phyloP scores from a whole-genome alignment of 176 grass and related monocot species.

The Areca catechu region DNA sequence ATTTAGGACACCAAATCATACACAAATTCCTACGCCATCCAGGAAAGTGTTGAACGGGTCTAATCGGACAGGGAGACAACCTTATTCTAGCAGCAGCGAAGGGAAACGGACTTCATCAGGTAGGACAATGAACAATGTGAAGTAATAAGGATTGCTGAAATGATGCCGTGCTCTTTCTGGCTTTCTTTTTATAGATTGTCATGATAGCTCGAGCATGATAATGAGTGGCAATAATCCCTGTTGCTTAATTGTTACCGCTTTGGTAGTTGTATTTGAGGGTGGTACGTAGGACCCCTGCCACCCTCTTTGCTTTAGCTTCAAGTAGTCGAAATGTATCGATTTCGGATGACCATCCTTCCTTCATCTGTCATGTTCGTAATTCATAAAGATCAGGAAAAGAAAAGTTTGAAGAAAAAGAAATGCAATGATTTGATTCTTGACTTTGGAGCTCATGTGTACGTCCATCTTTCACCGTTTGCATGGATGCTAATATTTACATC shows the following conservation, averaged over 20 bases:
- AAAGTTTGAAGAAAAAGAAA: slow-evolving; percentile 33
- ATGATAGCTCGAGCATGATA: slow-evolving; percentile 44
- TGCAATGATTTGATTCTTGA: too few species aligned
- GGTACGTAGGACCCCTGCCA: neutral
- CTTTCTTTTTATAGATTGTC: slow-evolving; percentile 41
- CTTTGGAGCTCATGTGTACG: too few species aligned
- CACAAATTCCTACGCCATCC: slow-evolving; percentile 60
- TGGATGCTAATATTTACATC: too few species aligned
- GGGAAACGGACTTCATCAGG: slow-evolving; percentile 66
- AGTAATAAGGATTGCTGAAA: slow-evolving; percentile 39
- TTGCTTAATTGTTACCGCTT: slow-evolving; percentile 58
- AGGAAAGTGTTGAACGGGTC: slow-evolving; percentile 60
- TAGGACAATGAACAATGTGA: slow-evolving; percentile 48
- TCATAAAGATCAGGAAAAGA: slow-evolving; percentile 58
- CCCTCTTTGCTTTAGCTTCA: neutral
- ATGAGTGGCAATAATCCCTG: slow-evolving; percentile 78
- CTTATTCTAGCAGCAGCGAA: slow-evolving; percentile 29
- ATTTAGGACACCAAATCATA: slow-evolving; percentile 63
- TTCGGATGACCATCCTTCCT: neutral
- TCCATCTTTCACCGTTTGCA: too few species aligned
- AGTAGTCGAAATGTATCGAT: neutral
- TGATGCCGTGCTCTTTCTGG: slow-evolving; percentile 35
- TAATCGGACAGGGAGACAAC: slow-evolving; percentile 51
- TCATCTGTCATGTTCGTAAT: slow-evolving; percentile 29
- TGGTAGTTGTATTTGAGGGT: slow-evolving; percentile 37